Conservation (phyloP, 768 basidiomycete genomes). For the Phaeolepiota aurea region DNA sequence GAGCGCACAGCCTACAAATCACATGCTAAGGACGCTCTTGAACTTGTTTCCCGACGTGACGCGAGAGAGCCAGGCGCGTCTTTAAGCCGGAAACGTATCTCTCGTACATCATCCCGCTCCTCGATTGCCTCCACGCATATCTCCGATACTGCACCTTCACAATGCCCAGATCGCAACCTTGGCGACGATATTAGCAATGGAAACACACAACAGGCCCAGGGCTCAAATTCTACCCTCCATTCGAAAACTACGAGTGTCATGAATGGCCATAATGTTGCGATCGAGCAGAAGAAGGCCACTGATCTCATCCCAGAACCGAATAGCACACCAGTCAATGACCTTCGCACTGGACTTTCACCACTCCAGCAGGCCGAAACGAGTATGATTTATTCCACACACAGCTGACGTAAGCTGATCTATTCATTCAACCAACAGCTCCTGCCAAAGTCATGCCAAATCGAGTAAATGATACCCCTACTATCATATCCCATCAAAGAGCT, state of each 20-base stretch:
- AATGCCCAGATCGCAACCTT: no score
- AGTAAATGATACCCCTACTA: neutral
- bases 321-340: no score
- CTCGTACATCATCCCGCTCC: conserved; percentile 45
- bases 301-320: no score
- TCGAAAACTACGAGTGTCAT: neutral
- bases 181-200: no score
- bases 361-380: no score
- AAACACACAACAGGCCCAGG: no score
- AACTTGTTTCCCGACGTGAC: neutral
- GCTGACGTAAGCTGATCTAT: no score
- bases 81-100: conserved; percentile 12
- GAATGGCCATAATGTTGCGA: neutral
- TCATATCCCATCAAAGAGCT: neutral
- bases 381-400: no score
- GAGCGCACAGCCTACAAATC: conserved; percentile 8
- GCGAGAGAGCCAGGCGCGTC: neutral
- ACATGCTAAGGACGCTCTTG: neutral
- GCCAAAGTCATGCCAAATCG: neutral
- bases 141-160: conserved; percentile 23
- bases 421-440: conserved; percentile 6
- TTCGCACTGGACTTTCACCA: no score
- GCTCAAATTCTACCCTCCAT: no score
- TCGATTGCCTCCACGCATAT: conserved; percentile 46
- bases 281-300: neutral